These are phyloP conservation scores for Suillus luteus DNA, from an alignment of 768 basidiomycete genomes.

Conservation along the genomic window DNA sequence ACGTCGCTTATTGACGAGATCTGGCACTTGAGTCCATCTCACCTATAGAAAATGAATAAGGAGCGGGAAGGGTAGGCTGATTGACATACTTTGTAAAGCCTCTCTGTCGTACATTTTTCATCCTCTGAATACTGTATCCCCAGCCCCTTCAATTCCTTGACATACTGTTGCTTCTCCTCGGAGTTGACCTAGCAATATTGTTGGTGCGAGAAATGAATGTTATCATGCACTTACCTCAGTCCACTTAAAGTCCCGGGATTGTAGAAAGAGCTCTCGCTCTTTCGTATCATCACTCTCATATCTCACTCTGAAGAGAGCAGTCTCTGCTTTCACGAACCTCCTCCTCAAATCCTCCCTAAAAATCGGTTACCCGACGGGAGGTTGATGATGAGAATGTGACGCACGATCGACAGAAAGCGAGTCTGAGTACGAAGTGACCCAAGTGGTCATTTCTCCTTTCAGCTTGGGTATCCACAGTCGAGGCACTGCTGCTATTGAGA, in stretches of 20 bases:
- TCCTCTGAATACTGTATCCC: constrained; percentile 15
- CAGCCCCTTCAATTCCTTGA: constrained; percentile 46
- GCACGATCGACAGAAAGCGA: constrained; percentile 96
- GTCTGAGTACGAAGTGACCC: constrained; percentile 89
- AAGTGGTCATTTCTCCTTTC: constrained; percentile 85
- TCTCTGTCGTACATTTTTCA: background rate
- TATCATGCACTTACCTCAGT: constrained; percentile 43
- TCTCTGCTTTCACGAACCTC: constrained; percentile 89
- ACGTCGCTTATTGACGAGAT: constrained; percentile 79
- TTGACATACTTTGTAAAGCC: constrained; percentile 71
- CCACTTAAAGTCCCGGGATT: constrained; percentile 67
- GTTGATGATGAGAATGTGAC: constrained; percentile 34
- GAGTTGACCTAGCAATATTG: constrained; percentile 49
- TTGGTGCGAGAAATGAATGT: constrained; percentile 11
- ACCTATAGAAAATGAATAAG: constrained; percentile 53
- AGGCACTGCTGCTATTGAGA: constrained; percentile 58
- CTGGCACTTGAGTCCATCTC: constrained; percentile 94
- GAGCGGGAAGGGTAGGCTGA: background rate
- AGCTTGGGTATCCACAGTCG: constrained; percentile 46
- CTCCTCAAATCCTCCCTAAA: constrained; percentile 84
- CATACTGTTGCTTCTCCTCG: constrained; percentile 54
- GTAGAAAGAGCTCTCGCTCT: constrained; percentile 70
- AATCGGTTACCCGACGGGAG: background rate
- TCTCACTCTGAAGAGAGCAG: constrained; percentile 78
- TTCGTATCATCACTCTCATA: constrained; percentile 63